Percentiles rank a stretch among this genome's conserved stretches.
Evolutionary conservation across 192 early-diverging fungal species (phyloP).

Genomic region (Rhizoclosmatium sp.): DNA sequence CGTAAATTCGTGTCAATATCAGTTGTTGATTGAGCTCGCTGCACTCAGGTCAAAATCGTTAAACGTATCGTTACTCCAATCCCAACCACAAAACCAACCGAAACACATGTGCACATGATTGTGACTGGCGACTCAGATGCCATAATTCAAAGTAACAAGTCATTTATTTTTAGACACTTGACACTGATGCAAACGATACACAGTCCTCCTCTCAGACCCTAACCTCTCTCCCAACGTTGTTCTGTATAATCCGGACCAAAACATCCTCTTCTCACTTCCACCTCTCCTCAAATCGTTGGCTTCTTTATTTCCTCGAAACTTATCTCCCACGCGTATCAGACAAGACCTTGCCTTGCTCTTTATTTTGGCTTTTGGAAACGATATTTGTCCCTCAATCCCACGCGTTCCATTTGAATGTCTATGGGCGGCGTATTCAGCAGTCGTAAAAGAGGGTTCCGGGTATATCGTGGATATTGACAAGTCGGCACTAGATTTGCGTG

Average conservation of each 20-base stretch:
- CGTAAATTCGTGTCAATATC: neutral
- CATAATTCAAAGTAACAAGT: slow-evolving; percentile 4
- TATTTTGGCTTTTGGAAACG: slow-evolving; percentile 9
- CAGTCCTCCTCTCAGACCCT: neutral
- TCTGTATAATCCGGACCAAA: slow-evolving; percentile 16
- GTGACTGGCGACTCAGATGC: slow-evolving; percentile 17
- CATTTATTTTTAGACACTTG: neutral
- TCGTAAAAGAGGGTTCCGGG: neutral
- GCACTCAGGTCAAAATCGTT: neutral
- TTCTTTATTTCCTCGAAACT: neutral
- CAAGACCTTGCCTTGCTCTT: slow-evolving; percentile 11
- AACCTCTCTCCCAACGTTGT: neutral
- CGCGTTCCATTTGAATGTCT: neutral
- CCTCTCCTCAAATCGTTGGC: neutral
- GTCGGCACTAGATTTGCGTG: neutral
- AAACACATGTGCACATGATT: neutral
- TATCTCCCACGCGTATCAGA: neutral
- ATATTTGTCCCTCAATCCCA: neutral
- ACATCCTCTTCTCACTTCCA: neutral
- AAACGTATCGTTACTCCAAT: neutral
- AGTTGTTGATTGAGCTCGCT: neutral
- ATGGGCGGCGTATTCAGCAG: neutral
- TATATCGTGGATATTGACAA: neutral
- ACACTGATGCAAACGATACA: neutral
- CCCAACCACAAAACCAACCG: neutral